Percentiles rank a stretch among this genome's conserved stretches.
Conservation (phyloP, 2,329 filamentous ascomycete genomes). For the Penicillium sp. region DNA sequence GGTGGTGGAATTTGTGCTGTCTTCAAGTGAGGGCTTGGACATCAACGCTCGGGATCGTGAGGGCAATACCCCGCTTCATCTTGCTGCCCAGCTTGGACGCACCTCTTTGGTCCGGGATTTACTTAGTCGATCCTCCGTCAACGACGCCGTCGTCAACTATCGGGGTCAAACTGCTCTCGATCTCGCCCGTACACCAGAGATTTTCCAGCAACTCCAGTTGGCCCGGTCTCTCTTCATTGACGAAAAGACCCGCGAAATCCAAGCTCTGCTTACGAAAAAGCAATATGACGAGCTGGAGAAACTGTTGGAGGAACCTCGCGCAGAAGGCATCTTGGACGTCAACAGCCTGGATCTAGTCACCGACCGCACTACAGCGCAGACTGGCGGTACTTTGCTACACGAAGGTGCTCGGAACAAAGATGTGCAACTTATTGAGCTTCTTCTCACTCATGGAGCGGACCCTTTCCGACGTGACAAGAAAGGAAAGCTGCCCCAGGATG, state of each 20-base stretch:
- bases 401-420: constrained; percentile 89
- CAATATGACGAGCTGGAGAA: constrained; percentile 77
- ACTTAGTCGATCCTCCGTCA: constrained; percentile 77
- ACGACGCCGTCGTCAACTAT: constrained; percentile 82
- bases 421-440: constrained; percentile 79
- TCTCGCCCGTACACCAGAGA: constrained; percentile 84
- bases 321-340: constrained; percentile 85
- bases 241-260: constrained; percentile 77
- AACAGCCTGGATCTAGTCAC: constrained; percentile 87
- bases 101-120: constrained; percentile 77
- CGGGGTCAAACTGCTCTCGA: constrained; percentile 84
- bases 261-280: constrained; percentile 68
- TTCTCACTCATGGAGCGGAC: constrained; percentile 91
- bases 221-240: constrained; percentile 88
- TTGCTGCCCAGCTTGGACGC: constrained; percentile 80
- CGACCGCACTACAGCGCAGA: constrained; percentile 71
- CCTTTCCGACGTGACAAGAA: constrained; percentile 93
- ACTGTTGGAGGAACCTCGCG: constrained; percentile 77
- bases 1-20: constrained; percentile 92
- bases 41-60: constrained; percentile 89
- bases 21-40: constrained; percentile 68
- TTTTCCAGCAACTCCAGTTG: constrained; percentile 92
- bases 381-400: constrained; percentile 88
- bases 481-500: constrained; percentile 91
- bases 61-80: constrained; percentile 87